phyloP scores from a whole-genome alignment of 208 protist genomes.

The Crithidia thermophila region DNA sequence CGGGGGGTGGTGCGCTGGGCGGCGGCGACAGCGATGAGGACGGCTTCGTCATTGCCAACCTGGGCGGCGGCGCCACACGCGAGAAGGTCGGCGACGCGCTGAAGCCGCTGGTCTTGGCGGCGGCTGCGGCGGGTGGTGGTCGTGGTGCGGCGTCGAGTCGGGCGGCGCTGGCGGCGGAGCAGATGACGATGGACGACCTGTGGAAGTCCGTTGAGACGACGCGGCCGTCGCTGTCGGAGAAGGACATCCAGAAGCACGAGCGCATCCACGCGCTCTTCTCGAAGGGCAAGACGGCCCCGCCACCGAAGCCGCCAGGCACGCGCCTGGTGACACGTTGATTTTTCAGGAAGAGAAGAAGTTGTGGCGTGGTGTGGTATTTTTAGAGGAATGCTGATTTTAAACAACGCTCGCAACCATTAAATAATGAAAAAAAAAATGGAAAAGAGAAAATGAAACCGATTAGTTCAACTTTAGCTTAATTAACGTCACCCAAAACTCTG shows the following conservation, averaged over 20 bases:
- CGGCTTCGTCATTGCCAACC: slow-evolving; percentile 53
- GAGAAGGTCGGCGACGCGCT: slow-evolving; percentile 77
- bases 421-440: too few relatives aligned
- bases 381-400: too few relatives aligned
- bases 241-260: slow-evolving; percentile 67
- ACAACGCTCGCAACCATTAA: too few relatives aligned
- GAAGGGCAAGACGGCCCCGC: slow-evolving; percentile 36
- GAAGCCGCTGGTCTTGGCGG: slow-evolving; percentile 26
- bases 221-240: slow-evolving; percentile 60
- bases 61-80: slow-evolving; percentile 49
- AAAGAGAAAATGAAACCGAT: too few relatives aligned
- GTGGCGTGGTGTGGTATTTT: too few relatives aligned
- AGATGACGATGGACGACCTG: slow-evolving; percentile 63
- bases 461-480: too few relatives aligned
- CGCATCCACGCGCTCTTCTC: slow-evolving; percentile 78
- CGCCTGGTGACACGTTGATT: slow-evolving; percentile 52
- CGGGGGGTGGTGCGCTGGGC: slow-evolving; percentile 2
- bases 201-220: slow-evolving; percentile 47
- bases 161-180: slow-evolving; percentile 16
- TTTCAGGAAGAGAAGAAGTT: slow-evolving; percentile 1
- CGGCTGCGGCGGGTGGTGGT: background rate
- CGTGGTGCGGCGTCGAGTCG: background rate
- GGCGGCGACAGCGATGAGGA: slow-evolving; percentile 22
- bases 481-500: too few relatives aligned
- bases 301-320: slow-evolving; percentile 41